A percentile compares a stretch with the other conserved stretches of the same genome.
Evolutionary conservation across 2,329 filamentous ascomycete genomes (phyloP).

Genomic region (Furcasterigmium furcatum): DNA sequence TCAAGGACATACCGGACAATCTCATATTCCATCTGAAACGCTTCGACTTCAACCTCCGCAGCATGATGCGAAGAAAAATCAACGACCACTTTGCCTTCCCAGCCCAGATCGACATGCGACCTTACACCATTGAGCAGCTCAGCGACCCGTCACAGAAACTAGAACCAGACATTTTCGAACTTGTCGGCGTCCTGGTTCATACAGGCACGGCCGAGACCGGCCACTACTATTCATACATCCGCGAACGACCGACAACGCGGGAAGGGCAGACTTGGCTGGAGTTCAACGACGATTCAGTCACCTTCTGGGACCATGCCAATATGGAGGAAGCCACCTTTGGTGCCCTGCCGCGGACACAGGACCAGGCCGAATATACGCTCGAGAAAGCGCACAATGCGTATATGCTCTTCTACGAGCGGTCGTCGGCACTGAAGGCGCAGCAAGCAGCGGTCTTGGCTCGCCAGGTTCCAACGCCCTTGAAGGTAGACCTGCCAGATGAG

Average conservation of each 20-base stretch:
- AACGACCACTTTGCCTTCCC: constrained; percentile 95
- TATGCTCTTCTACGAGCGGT: constrained; percentile 95
- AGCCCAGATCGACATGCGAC: constrained; percentile 75
- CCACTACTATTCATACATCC: constrained; percentile 95
- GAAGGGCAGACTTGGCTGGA: constrained; percentile 69
- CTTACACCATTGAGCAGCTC: constrained; percentile 84
- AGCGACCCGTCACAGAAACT: constrained; percentile 55
- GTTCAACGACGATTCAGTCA: constrained; percentile 89
- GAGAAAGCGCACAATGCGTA: constrained; percentile 86
- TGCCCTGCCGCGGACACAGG: constrained; percentile 19
- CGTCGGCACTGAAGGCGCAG: constrained; percentile 55
- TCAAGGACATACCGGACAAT: constrained; percentile 91
- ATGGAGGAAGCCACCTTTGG: constrained; percentile 80
- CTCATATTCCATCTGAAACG: constrained; percentile 93
- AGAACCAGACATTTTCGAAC: constrained; percentile 77
- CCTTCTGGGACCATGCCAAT: constrained; percentile 66
- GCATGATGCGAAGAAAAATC: constrained; percentile 83
- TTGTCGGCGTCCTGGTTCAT: constrained; percentile 94
- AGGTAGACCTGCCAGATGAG: constrained; percentile 38
- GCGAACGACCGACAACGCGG: constrained; percentile 63
- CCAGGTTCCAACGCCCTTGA: constrained; percentile 34
- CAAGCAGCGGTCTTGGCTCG: constrained; percentile 9
- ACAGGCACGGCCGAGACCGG: constrained; percentile 90
- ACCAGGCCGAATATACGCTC: constrained; percentile 44
- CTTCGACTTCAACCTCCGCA: constrained; percentile 77